Conservation (phyloP, 2,329 filamentous ascomycete genomes). For the Aphanocladium album region DNA sequence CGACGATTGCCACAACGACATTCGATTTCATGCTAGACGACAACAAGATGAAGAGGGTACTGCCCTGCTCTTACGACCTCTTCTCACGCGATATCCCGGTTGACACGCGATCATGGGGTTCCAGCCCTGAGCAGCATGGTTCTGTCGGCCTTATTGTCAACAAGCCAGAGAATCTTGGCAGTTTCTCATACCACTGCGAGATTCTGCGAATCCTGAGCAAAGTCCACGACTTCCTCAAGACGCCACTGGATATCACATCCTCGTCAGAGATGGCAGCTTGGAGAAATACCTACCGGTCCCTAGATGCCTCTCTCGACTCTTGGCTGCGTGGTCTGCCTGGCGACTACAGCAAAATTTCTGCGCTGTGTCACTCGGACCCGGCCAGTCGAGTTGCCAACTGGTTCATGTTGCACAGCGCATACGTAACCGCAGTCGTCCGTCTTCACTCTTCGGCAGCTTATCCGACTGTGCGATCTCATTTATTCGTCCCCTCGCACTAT, state of each 20-base stretch:
- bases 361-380: conserved; percentile 40
- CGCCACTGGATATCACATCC: conserved; percentile 34
- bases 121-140: conserved; percentile 22
- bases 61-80: conserved; percentile 40
- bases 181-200: conserved; percentile 41
- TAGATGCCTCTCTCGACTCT: conserved; percentile 34
- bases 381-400: conserved; percentile 42
- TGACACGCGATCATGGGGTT: conserved; percentile 31
- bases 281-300: conserved; percentile 35
- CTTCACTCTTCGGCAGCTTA: conserved; percentile 41
- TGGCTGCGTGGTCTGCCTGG: conserved; percentile 40
- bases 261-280: conserved; percentile 34
- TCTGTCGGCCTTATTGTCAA: conserved; percentile 27
- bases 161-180: conserved; percentile 38
- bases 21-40: conserved; percentile 40
- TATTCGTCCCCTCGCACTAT: conserved; percentile 40
- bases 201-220: conserved; percentile 38
- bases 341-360: conserved; percentile 41
- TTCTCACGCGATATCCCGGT: conserved; percentile 40
- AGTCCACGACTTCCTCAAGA: conserved; percentile 39
- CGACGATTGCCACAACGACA: conserved; percentile 35
- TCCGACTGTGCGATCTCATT: conserved; percentile 33
- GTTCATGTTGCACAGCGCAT: conserved; percentile 43
- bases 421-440: conserved; percentile 38
- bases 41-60: conserved; percentile 32